Base-by-base conservation (phyloP, 2,329 filamentous ascomycete species). In the Arthrobotrys pseudoclavata region DNA sequence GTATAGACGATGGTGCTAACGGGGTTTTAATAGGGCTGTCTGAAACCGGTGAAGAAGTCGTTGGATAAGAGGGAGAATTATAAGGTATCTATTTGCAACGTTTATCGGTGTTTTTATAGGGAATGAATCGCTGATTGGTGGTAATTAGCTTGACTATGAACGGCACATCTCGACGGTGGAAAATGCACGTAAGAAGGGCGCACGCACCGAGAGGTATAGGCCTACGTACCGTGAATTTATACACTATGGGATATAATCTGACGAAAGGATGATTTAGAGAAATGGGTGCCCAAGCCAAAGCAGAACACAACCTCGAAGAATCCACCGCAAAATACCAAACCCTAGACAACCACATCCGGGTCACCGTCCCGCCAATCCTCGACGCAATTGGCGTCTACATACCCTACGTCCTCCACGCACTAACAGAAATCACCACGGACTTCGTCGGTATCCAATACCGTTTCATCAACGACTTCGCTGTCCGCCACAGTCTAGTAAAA, bases 61-160 rank as follows among this genome's bases (percentile, higher is more conserved):
- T 92, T 96, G 82, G 96, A 95, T 85, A 94, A 93, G 83, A 87
- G 93, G 55, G 92, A 96, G 82, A 92, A 94, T 81, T 92, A 90
- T 84, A 91, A 93, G 85, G 87, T 88, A 76, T 9, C 1, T 15
- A 12, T 18, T 42, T 26, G 24, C 15, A 2, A 53, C 6, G 7
- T 1, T 45, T 15, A 7, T 3, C n/a, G 9, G 10, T 15, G 6
- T 29, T 10, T 1, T 45, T 15, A 20, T 18, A 15, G 15, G 67
- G 29, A n/a, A 47, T 80, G 82, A 31, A 82, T 77, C 48, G 42
- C 52, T 29, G 50, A 68, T 24, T 52, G 9, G 31, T 40, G 57
- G 24, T 29, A 50, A 29, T 57, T 80, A 90, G 87, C 83, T 94
- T 75, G 93, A 96, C 83, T 96, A 90, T 82, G 93, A 97, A 84